These are phyloP conservation scores for Erythrophleum fordii DNA, from an alignment of 306 rosid genomes.

Conservation along the genomic window DNA sequence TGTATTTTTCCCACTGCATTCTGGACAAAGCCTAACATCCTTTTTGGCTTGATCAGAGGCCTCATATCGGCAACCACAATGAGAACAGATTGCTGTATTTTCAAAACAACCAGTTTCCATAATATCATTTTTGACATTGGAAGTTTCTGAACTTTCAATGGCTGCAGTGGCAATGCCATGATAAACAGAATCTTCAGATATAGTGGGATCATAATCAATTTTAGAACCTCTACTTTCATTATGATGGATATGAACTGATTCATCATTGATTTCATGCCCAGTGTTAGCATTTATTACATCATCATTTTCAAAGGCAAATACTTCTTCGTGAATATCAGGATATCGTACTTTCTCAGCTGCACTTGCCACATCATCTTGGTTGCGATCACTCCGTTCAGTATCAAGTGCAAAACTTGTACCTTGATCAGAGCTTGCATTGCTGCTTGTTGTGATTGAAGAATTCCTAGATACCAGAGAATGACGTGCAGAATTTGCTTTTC, in stretches of 20 bases:
- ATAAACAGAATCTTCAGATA: slow-evolving; percentile 43
- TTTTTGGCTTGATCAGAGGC: slow-evolving; percentile 46
- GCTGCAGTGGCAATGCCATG: slow-evolving; percentile 37
- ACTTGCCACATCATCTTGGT: slow-evolving; percentile 62
- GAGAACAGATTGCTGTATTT: slow-evolving; percentile 52
- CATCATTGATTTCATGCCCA: slow-evolving; percentile 43
- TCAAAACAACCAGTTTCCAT: slow-evolving; percentile 45
- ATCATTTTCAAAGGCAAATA: slow-evolving; percentile 74
- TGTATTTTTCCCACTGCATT: slow-evolving; percentile 57
- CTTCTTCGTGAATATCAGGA: slow-evolving; percentile 66
- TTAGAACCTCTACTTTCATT: slow-evolving; percentile 42
- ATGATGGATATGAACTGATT: slow-evolving; percentile 38
- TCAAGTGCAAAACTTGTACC: slow-evolving; percentile 62
- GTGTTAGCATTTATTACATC: slow-evolving; percentile 56
- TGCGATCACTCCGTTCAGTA: slow-evolving; percentile 69
- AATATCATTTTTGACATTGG: slow-evolving; percentile 47
- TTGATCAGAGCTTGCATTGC: slow-evolving; percentile 81
- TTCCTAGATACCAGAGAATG: slow-evolving; percentile 79
- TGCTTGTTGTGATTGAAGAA: slow-evolving; percentile 82
- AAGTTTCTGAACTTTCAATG: slow-evolving; percentile 48
- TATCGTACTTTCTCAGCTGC: slow-evolving; percentile 59
- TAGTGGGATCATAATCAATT: slow-evolving; percentile 39
- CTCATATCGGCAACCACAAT: slow-evolving; percentile 58
- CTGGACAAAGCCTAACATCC: slow-evolving; percentile 55
- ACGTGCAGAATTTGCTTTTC: slow-evolving; percentile 64